Evolutionary conservation across 176 grass and related monocot species (phyloP), one percentile per base, ranked within the genome.

Genomic region (Oryza coarctata): DNA sequence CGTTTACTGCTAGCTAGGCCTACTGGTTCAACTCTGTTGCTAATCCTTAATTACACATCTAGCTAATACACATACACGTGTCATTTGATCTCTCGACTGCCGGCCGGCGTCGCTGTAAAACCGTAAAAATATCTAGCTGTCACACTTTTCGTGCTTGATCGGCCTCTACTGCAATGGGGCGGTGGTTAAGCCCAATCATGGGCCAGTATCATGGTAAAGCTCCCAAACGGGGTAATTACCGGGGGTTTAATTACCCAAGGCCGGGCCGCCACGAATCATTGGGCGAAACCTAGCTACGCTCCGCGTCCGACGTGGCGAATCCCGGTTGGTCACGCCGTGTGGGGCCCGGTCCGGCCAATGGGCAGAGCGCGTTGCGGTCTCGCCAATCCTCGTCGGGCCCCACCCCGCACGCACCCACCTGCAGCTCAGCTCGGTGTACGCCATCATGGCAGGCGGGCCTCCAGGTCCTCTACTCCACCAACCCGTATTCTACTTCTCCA

Each of bases 321-420:
- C 10, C 34, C 22, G 43, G 77, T 82, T 89, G 87, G 77, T 81
- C 9, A 20, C 0, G 2, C 6, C 26, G 1, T 1, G 13, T 4
- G 29, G 87, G 64, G 1, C 20, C 70, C 47, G 8, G 0, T 17
- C 23, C 31, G 38, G 65, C 77, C 87, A 85, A 76, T 77, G 71
- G 50, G 87, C 49, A 75, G 49, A 52, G 52, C 39, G 55, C 77
- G 64, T 89, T 85, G 87, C 87, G 77, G 82, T 4, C 40, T 40
- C 26, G 77, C 41, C 77, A 89, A 89, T 85, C 50, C 82, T 85
- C 50, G 35, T n/a, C 9, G 77, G 87, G 71, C 20, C 87, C 87
- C 22, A 26, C 17, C 22, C 80, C 66, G 74, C 68, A 41, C 69
- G 45, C 71, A 76, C 82, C 72, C 44, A 64, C 78, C 28, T 6